A percentile compares a stretch with the other conserved stretches of the same genome.
Conservation (phyloP, 257 asterid species). For the Plectranthus barbatus region DNA sequence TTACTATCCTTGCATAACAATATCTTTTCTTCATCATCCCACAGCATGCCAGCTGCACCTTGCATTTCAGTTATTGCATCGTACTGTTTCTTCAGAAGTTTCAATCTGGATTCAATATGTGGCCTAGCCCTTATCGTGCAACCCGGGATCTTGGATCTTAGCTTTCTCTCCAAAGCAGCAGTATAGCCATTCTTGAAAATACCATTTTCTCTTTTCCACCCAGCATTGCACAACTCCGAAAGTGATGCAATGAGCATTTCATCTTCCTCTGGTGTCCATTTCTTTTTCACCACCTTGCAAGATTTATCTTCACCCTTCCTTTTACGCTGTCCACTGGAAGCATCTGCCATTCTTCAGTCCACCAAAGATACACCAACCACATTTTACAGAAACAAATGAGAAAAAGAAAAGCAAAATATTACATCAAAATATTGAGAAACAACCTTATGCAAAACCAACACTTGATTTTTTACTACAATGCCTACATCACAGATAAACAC, state of each 20-base stretch:
- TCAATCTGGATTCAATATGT: constrained; percentile 26
- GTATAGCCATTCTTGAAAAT: constrained; percentile 23
- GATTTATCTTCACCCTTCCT: constrained; percentile 13
- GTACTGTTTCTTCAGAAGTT: constrained; percentile 22
- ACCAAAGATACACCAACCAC: background rate
- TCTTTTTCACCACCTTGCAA: constrained; percentile 6
- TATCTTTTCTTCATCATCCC: constrained; percentile 5
- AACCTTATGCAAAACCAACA: background rate
- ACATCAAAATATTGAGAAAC: background rate
- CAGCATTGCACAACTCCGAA: constrained; percentile 15
- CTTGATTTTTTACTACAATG: background rate
- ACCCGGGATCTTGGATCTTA: constrained; percentile 15
- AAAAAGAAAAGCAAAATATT: no score
- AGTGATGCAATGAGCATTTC: constrained; percentile 18
- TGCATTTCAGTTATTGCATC: constrained; percentile 26
- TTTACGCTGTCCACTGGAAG: background rate
- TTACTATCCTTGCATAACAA: constrained; percentile 14
- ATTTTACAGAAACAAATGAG: background rate
- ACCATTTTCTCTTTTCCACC: constrained; percentile 27
- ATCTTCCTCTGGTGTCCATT: constrained; percentile 24
- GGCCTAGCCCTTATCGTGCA: constrained; percentile 22
- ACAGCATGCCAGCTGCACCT: constrained; percentile 13
- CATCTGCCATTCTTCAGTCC: constrained; percentile 2
- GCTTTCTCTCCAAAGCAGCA: constrained; percentile 18
- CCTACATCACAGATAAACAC: background rate